These are phyloP conservation scores for Geum urbanum DNA, from an alignment of 306 rosid species.

Conservation along the genomic window DNA sequence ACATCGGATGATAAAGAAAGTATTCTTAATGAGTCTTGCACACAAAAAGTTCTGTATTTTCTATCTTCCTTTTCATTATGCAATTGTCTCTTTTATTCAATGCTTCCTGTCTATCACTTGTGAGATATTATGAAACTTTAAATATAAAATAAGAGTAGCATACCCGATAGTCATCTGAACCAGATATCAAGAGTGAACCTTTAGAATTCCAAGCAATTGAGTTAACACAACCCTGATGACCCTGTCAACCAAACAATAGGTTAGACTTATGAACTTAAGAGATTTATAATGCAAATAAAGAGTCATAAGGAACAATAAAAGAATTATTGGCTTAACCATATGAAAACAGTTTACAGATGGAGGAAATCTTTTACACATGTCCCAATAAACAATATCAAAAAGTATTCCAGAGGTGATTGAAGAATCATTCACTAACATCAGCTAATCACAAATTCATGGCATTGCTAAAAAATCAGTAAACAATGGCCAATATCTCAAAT, in stretches of 20 bases:
- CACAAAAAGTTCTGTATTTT: neutral
- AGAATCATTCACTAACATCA: neutral
- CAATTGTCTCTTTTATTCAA: neutral
- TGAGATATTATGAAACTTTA: neutral
- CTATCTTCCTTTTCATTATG: neutral
- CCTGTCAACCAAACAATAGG: constrained; percentile 37
- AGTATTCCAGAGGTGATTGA: neutral
- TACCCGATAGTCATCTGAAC: constrained; percentile 96
- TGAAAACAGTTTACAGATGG: neutral
- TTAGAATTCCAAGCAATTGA: constrained; percentile 87
- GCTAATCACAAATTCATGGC: neutral
- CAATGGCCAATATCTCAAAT: neutral
- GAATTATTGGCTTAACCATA: neutral
- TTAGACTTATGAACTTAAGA: neutral
- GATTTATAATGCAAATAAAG: neutral
- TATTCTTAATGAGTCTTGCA: neutral
- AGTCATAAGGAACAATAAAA: neutral
- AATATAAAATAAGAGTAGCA: constrained; percentile 11
- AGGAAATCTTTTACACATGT: neutral
- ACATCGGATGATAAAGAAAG: neutral
- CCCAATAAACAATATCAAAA: neutral
- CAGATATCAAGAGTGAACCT: constrained; percentile 85
- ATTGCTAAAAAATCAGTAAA: neutral
- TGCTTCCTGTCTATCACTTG: constrained; percentile 2
- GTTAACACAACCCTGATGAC: constrained; percentile 93